Conservation (phyloP, 2,329 filamentous ascomycete genomes). For the Xylogone sp. region DNA sequence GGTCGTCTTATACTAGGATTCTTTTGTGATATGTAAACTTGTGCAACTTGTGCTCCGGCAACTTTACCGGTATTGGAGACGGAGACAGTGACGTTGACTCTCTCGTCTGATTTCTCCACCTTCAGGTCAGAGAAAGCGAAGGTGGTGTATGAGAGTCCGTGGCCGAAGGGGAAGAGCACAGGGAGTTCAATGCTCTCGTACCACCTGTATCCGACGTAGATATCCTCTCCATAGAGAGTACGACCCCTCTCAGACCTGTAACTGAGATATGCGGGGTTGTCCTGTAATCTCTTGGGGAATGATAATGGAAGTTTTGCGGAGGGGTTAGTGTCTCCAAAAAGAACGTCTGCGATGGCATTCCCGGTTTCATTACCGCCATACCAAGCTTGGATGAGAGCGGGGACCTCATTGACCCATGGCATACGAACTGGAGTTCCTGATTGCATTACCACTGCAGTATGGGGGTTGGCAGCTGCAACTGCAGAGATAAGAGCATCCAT, state of each 20-base stretch:
- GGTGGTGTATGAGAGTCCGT: conserved; percentile 73
- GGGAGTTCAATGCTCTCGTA: conserved; percentile 67
- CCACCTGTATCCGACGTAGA: conserved; percentile 78
- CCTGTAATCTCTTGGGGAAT: conserved; percentile 64
- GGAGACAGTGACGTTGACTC: conserved; percentile 40
- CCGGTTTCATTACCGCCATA: conserved; percentile 86
- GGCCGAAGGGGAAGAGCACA: conserved; percentile 73
- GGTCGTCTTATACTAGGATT: conserved; percentile 49
- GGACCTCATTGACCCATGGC: conserved; percentile 57
- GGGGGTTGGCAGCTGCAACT: conserved; percentile 63
- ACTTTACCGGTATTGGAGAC: conserved; percentile 62
- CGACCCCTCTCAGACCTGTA: conserved; percentile 67
- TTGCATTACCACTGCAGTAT: conserved; percentile 71
- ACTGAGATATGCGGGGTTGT: conserved; percentile 75
- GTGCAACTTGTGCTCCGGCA: conserved; percentile 51
- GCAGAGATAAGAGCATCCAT: conserved; percentile 67
- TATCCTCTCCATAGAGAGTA: conserved; percentile 73
- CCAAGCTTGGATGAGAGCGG: conserved; percentile 71
- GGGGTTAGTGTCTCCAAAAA: conserved; percentile 72
- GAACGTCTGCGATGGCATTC: conserved; percentile 73
- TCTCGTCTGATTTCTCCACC: conserved; percentile 40
- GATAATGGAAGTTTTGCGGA: conserved; percentile 71
- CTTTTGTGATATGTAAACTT: conserved; percentile 54
- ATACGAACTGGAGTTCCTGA: conserved; percentile 72
- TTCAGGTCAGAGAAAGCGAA: conserved; percentile 54